phyloP scores from a whole-genome alignment of 2,329 filamentous ascomycete species.

The Chaetomiaceae sp. region DNA sequence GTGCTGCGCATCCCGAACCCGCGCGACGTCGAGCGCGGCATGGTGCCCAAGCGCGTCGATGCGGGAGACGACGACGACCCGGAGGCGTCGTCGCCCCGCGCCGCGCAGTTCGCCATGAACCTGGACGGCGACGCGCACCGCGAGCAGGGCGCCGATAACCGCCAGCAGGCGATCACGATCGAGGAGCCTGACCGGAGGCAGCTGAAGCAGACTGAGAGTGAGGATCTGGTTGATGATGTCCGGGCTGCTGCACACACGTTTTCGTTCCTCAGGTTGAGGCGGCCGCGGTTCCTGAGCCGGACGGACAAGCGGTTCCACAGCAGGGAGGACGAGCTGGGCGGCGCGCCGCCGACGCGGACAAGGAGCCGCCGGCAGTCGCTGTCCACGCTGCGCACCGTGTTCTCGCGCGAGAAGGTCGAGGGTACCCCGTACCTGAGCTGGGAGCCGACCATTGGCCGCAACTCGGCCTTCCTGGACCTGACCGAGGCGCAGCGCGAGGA shows the following conservation, averaged over 20 bases:
- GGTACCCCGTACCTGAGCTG: conserved; percentile 86
- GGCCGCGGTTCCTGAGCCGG: conserved; percentile 26
- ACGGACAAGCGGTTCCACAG: conserved; percentile 35
- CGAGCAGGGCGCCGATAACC: conserved; percentile 16
- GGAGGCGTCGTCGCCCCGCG: conserved; percentile 20
- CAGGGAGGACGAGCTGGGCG: conserved; percentile 28
- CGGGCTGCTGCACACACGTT: conserved; percentile 37
- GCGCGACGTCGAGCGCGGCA: conserved; percentile 78
- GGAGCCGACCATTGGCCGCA: conserved; percentile 85
- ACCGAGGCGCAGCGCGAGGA: conserved; percentile 90
- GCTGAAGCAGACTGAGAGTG: conserved; percentile 30
- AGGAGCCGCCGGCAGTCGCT: conserved; percentile 43
- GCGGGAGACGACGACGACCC: conserved; percentile 30
- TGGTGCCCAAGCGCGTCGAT: conserved; percentile 55
- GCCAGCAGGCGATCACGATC: conserved; percentile 57
- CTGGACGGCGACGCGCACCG: conserved; percentile 23
- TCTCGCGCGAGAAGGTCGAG: conserved; percentile 49
- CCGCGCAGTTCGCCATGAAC: conserved; percentile 26
- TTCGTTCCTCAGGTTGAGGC: conserved; percentile 24
- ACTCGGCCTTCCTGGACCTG: conserved; percentile 85
- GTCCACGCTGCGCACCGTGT: conserved; percentile 51
- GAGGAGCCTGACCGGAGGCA: conserved; percentile 51
- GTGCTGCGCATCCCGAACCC: conserved; percentile 87
- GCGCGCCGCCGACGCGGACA: conserved; percentile 4
- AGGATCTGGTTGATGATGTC: conserved; percentile 41